These are phyloP conservation scores for Pythium sukuiense DNA, from an alignment of 352 stramenopile genomes.

Conservation along the genomic window DNA sequence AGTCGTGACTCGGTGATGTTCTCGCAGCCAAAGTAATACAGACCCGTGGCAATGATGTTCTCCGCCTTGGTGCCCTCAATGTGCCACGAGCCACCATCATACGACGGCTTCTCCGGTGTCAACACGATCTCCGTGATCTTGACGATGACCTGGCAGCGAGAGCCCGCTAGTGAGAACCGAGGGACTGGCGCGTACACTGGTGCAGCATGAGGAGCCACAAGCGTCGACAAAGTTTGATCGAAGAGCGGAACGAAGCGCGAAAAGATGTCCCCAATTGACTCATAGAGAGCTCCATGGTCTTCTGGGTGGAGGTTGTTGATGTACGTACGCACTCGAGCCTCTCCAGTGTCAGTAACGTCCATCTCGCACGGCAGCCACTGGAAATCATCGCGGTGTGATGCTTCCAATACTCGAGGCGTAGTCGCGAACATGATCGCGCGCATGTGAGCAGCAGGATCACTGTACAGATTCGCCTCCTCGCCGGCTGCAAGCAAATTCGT, in stretches of 20 bases:
- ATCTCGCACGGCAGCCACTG: slow-evolving; percentile 40
- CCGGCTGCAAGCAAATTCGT: slow-evolving; percentile 19
- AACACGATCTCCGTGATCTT: slow-evolving; percentile 36
- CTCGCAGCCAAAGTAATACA: slow-evolving; percentile 38
- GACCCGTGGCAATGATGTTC: slow-evolving; percentile 34
- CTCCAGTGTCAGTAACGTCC: slow-evolving; percentile 8
- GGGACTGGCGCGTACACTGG: slow-evolving; percentile 23
- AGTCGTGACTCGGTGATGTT: slow-evolving; percentile 41
- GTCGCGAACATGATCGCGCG: slow-evolving; percentile 28
- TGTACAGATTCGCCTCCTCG: neutral
- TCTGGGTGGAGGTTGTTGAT: slow-evolving; percentile 43
- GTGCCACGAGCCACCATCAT: slow-evolving; percentile 32
- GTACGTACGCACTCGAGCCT: slow-evolving; percentile 29
- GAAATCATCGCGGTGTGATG: slow-evolving; percentile 16
- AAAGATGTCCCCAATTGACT: slow-evolving; percentile 28
- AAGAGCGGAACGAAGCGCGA: slow-evolving; percentile 35
- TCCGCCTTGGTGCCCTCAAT: slow-evolving; percentile 32
- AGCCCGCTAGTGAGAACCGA: neutral
- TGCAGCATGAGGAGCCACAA: neutral
- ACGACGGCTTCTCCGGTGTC: slow-evolving; percentile 36
- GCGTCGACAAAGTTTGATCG: slow-evolving; percentile 23
- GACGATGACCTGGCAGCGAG: slow-evolving; percentile 33
- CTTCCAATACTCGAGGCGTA: slow-evolving; percentile 18
- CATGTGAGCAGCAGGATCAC: slow-evolving; percentile 34
- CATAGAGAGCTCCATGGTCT: slow-evolving; percentile 26